These are phyloP conservation scores for Calonectria fujianensis DNA, from an alignment of 2,329 filamentous ascomycete genomes.

Conservation along the genomic window DNA sequence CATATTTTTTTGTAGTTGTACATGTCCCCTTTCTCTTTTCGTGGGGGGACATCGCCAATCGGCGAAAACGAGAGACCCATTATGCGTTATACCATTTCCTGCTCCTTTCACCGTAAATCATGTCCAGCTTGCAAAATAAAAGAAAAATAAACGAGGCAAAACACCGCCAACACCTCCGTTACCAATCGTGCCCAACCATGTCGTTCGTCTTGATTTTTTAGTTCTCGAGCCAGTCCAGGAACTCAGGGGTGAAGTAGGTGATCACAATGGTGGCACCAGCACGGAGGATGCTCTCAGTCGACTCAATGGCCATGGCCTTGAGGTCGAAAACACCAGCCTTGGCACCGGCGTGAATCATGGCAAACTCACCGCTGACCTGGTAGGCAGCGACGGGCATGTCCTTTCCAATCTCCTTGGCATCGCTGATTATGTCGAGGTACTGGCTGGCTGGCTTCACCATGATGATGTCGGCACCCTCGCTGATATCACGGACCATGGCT, in stretches of 20 bases:
- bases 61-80: constrained; percentile 32
- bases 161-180: constrained; percentile 44
- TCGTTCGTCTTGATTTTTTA: constrained; percentile 54
- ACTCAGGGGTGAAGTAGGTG: constrained; percentile 93
- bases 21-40: constrained; percentile 22
- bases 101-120: constrained; percentile 40
- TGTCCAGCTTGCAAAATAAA: constrained; percentile 41
- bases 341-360: constrained; percentile 97
- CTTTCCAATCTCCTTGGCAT: constrained; percentile 94
- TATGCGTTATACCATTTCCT: constrained; percentile 36
- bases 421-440: constrained; percentile 97
- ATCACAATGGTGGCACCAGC: constrained; percentile 95
- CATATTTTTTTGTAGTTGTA: constrained; percentile 24
- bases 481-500: constrained; percentile 92
- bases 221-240: constrained; percentile 79
- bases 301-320: constrained; percentile 95
- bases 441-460: constrained; percentile 99
- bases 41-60: constrained; percentile 13
- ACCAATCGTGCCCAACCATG: constrained; percentile 27
- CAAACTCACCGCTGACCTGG: constrained; percentile 97
- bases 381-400: constrained; percentile 96
- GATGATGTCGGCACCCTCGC: constrained; percentile 96
- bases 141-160: constrained; percentile 25
- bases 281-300: constrained; percentile 92
- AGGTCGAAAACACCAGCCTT: constrained; percentile 98